Evolutionary conservation across 140 eudicot genomes (phyloP), one percentile per base, ranked within the genome.

Genomic region (Anethum foeniculum): DNA sequence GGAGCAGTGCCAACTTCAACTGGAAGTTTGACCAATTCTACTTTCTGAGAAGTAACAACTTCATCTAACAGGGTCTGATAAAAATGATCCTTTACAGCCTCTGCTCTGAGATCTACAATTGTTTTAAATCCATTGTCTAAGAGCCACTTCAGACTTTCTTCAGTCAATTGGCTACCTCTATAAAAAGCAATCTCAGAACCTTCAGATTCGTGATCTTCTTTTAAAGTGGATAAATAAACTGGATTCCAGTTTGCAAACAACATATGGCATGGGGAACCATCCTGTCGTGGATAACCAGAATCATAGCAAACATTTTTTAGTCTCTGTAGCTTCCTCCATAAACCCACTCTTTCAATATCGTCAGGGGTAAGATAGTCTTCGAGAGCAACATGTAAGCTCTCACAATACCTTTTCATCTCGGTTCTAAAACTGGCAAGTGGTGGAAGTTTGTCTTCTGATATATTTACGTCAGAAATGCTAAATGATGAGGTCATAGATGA

Each of bases 401-500:
- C 99, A 74, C 99, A 95, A 67, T 93, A 95, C 80, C 98, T 81
- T 85, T 92, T 95, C 93, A 95, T 92, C 87, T 95, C 97, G 72
- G 89, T 85, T 73, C 97, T 89, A 76, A 92, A 95, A 60, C 84
- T 81, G 13, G 97, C 97, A 77, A 95, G 97, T 0, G 99, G 99
- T 8, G 99, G 99, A 81, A 93, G 90, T 76, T 81, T 88, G 82
- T 89, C 96, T 69, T 93, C 97, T 88, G 82, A 72, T 14, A 83
- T 13, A 74, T 85, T 88, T 77, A 89, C 83, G 71, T 91, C 93
- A 1, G 91, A 81, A 51, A 86, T 88, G 52, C 79, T 86, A 46
- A 88, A 92, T 6, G 93, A 85, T 54, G 87, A 84, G 84, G 87
- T 86, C 73, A 84, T 32, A 46, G 97, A 85, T 54, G 97, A 91